Percentiles rank a stretch among this genome's conserved stretches.
These are phyloP conservation scores for Pseudogymnoascus sp. DNA, from an alignment of 2,329 filamentous ascomycete genomes.

Conservation along the genomic window DNA sequence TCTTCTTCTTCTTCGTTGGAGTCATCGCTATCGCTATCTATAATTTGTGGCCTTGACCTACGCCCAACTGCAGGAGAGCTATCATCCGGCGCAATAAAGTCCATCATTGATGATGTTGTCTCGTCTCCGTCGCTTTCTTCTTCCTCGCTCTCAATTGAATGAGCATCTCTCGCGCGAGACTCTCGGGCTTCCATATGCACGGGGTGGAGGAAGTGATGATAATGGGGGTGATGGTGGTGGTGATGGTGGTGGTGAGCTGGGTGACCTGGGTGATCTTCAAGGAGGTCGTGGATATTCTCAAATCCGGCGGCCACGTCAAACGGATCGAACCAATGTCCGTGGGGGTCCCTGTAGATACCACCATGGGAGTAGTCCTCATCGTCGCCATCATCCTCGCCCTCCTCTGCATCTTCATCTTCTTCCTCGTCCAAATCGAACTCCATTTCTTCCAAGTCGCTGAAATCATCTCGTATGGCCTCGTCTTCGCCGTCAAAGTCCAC, in stretches of 20 bases:
- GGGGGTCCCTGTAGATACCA: constrained; percentile 12
- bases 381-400: not conserved
- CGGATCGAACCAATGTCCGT: not conserved
- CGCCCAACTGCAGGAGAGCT: not conserved
- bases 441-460: constrained; percentile 37
- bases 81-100: constrained; percentile 11
- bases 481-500: constrained; percentile 39
- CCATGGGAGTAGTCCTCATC: constrained; percentile 3
- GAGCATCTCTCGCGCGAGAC: constrained; percentile 17
- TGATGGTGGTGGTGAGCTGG: constrained; percentile 12
- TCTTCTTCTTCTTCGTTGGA: constrained; percentile 20
- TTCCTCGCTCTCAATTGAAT: not conserved
- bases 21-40: constrained; percentile 13
- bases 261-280: not conserved
- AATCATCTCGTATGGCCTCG: constrained; percentile 33
- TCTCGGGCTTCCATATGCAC: not conserved
- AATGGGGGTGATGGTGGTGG: constrained; percentile 8
- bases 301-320: not conserved
- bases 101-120: constrained; percentile 13
- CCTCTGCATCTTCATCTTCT: constrained; percentile 20
- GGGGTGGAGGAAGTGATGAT: not conserved
- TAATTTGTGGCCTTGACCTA: constrained; percentile 9
- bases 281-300: not conserved
- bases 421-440: constrained; percentile 28
- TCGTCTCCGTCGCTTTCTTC: constrained; percentile 11